phyloP scores from a whole-genome alignment of 805 yeast genomes.

The Candida sonorensis region DNA sequence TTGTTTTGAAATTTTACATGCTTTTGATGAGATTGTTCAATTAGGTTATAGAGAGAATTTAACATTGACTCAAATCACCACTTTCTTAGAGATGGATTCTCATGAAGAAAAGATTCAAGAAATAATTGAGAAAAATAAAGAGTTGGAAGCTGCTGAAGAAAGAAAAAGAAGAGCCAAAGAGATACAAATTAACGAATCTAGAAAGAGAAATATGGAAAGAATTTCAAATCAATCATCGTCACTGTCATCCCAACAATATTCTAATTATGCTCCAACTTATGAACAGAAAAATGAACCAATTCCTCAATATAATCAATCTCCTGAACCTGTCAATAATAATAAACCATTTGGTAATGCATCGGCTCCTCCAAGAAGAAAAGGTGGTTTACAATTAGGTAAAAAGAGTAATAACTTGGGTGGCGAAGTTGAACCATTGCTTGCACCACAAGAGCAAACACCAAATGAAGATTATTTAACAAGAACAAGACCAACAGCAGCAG shows the following conservation, averaged over 20 bases:
- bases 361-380: slow-evolving; percentile 49
- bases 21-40: slow-evolving; percentile 89
- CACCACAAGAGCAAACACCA: too few relatives aligned
- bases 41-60: slow-evolving; percentile 88
- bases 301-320: slow-evolving; percentile 8
- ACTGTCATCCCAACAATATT: slow-evolving; percentile 14
- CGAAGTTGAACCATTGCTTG: too few relatives aligned
- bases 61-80: slow-evolving; percentile 72
- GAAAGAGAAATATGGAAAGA: slow-evolving; percentile 51
- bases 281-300: slow-evolving; percentile 19
- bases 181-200: slow-evolving; percentile 73
- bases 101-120: slow-evolving; percentile 99
- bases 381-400: slow-evolving; percentile 77
- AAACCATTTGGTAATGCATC: slow-evolving; percentile 10
- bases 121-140: slow-evolving; percentile 94
- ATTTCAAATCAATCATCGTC: too few relatives aligned
- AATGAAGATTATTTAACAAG: slow-evolving; percentile 3
- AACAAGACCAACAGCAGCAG: slow-evolving; percentile 15
- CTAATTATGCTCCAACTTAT: slow-evolving; percentile 10
- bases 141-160: slow-evolving; percentile 93
- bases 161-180: slow-evolving; percentile 93
- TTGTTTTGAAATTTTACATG: slow-evolving; percentile 83
- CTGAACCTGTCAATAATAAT: slow-evolving; percentile 9
- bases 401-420: slow-evolving; percentile 24
- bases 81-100: slow-evolving; percentile 93